Evolutionary conservation across 352 stramenopile genomes (phyloP).

Genomic region (Phytophthora quininea): DNA sequence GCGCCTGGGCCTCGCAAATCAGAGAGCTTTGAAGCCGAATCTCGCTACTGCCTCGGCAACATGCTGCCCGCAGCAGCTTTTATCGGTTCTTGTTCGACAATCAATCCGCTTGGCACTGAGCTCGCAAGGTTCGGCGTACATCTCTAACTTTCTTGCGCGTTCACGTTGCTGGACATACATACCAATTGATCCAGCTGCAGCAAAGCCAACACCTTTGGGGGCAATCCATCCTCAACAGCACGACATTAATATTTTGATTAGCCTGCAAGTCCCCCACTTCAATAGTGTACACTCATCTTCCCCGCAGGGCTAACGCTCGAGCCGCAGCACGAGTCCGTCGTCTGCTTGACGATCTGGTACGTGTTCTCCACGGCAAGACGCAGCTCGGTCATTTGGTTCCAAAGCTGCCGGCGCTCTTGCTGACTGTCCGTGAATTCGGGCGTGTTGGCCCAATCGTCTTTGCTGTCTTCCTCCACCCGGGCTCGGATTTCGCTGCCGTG

Average conservation of each 20-base stretch:
- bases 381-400: conserved; percentile 52
- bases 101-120: conserved; percentile 25
- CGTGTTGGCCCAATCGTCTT: conserved; percentile 38
- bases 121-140: conserved; percentile 2
- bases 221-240: too few relatives aligned
- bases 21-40: conserved; percentile 22
- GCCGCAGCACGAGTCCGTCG: conserved; percentile 36
- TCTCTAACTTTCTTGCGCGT: neutral
- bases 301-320: conserved; percentile 23
- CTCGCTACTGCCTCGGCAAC: conserved; percentile 7
- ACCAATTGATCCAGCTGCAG: conserved; percentile 5
- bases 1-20: conserved; percentile 20
- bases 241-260: too few relatives aligned
- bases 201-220: neutral
- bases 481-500: conserved; percentile 26
- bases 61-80: neutral
- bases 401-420: conserved; percentile 31
- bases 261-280: neutral
- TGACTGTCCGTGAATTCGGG: conserved; percentile 40
- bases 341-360: conserved; percentile 49
- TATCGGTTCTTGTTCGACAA: conserved; percentile 32
- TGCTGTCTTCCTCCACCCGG: conserved; percentile 36
- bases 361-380: conserved; percentile 51
- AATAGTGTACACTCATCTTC: conserved; percentile 12
- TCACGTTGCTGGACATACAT: conserved; percentile 15